Evolutionary conservation across 2,329 filamentous ascomycete genomes (phyloP), one percentile per base, ranked within the genome.

Genomic region (Diplodia intermedia): DNA sequence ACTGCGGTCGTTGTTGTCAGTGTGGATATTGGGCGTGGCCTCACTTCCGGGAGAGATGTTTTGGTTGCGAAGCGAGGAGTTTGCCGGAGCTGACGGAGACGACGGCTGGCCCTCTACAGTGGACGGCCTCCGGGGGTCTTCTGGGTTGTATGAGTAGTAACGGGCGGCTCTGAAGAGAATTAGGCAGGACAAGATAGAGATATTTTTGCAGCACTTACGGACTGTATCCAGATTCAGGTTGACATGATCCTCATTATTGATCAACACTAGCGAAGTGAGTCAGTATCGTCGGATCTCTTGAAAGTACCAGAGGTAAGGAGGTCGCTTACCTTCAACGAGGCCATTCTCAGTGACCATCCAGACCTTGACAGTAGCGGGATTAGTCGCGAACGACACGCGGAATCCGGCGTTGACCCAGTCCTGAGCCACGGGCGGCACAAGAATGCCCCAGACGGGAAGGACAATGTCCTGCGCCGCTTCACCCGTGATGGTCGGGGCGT

Each of bases 341-440:
- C 43, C 43, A n/a, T 47, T n/a, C n/a, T 47, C 43, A 11, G 43
- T 47, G 43, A 47, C 8, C 43, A 47, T 47, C 43, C 43, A 47
- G 20, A 18, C 9, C 43, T 47, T 47, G 2, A 47, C 43, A 20
- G n/a, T 47, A 4, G 43, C 43, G 15, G 43, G 18, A 7, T 47
- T 47, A 7, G 33, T 11, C 9, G 7, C 33, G 9, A 36, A 36
- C 33, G 33, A 11, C 8, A 47, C 18, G 43, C 43, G n/a, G 53
- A 31, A 63, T 12, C 60, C 60, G 18, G 43, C 47, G 29, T 52
- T 31, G 29, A 14, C 31, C 60, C 60, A 63, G 18, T 63, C 6
- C 60, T 63, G 60, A 7, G 47, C 31, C 29, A 8, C n/a, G 23
- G 60, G 26, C 20, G 60, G 60, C 18, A 52, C 29, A 26, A 63